Evolutionary conservation across 2,329 filamentous ascomycete species (phyloP), one percentile per base, ranked within the genome.

Genomic region (Diaporthe batatas): DNA sequence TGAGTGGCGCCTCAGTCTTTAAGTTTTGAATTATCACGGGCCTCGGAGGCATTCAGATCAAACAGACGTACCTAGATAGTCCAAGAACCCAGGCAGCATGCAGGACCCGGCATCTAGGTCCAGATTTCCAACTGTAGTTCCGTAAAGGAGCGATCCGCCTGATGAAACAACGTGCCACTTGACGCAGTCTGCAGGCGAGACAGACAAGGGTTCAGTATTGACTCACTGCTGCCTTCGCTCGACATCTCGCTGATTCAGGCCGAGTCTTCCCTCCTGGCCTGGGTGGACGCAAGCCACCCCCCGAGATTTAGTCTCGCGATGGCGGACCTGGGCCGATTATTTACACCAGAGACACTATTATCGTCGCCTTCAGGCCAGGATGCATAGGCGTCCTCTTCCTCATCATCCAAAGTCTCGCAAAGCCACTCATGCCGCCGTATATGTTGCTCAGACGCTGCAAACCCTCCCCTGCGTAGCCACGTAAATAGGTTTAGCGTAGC

Each of bases 341-440:
- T 47, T 3, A 14, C 16, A 18, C 21, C 34, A 57, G 16, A 44
- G n/a, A 23, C 65, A 25, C 23, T 42, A 16, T 55, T 32, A 8
- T 54, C 65, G 3, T 68, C 65, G 0, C 57, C 51, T 5, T 68
- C 49, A 2, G 49, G 51, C 65, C 23, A 53, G 32, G 65, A 55
- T 23, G 32, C 34, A 29, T 16, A 53, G 18, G 34, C 34, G 16
- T 68, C 34, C 23, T 68, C 65, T n/a, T 55, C 32, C 2, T 68
- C 49, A 0, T 68, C 49, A n/a, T 68, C 65, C 23, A 68, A 23
- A 14, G 55, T 49, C 49, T 57, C 49, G 29, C 65, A 68, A 5
- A 68, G 49, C 65, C 65, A 68, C 39, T 68, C 49, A 32, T 53
- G 65, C 18, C 51, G 44, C 34, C 65, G 34, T n/a, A 68, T 68